Percentiles rank a stretch among this genome's conserved stretches.
These are phyloP conservation scores for Diplosphaera chodatii DNA, from an alignment of 139 green algal species.

Conservation along the genomic window DNA sequence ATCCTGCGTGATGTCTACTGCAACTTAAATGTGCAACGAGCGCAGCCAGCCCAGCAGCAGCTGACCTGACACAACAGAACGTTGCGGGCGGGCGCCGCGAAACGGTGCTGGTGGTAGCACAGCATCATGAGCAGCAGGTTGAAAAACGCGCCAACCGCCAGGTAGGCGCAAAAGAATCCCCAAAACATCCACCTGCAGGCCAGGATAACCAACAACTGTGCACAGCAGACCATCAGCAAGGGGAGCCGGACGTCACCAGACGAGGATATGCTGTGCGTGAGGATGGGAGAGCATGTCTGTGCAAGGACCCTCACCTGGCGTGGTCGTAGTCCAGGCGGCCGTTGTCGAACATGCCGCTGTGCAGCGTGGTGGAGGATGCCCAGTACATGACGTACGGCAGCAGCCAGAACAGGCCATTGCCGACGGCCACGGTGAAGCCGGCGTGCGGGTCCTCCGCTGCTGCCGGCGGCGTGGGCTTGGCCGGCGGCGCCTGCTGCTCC, in stretches of 20 bases:
- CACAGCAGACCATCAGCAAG: no score
- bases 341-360: conserved; percentile 11
- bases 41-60: no score
- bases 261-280: no score
- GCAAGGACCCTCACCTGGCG: background rate
- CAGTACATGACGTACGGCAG: conserved; percentile 12
- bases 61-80: background rate
- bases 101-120: conserved; percentile 7
- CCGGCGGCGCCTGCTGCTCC: no score
- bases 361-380: background rate
- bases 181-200: conserved; percentile 14
- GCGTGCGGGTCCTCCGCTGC: background rate
- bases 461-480: no score
- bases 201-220: no score
- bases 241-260: no score
- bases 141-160: conserved; percentile 8
- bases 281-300: no score
- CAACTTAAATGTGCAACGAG: no score
- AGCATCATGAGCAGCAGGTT: conserved; percentile 10
- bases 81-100: background rate
- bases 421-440: conserved; percentile 8
- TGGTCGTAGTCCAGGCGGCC: conserved; percentile 1
- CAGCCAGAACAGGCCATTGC: conserved; percentile 13
- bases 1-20: no score
- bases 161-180: conserved; percentile 11